phyloP scores from a whole-genome alignment of 139 green algal species.

The Tetratostichococcus sp. region DNA sequence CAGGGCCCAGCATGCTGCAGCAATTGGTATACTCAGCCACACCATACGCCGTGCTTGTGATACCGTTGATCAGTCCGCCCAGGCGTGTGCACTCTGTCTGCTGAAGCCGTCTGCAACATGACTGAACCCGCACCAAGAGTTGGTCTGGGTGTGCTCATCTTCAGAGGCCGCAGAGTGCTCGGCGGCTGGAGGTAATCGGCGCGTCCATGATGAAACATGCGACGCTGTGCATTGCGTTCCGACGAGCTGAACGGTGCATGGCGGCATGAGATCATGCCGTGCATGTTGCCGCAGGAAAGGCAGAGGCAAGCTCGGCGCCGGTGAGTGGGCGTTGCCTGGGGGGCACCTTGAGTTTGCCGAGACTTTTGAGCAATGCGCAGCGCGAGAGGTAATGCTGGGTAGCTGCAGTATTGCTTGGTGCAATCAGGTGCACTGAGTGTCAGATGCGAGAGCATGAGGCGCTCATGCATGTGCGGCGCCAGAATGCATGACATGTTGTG shows the following conservation, averaged over 20 bases:
- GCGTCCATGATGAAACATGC: neutral
- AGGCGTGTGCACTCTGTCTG: no score
- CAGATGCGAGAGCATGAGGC: no score
- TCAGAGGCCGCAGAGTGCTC: conserved; percentile 4
- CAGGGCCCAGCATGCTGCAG: no score
- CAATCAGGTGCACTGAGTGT: no score
- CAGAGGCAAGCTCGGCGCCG: conserved; percentile 34
- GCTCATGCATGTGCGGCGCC: no score
- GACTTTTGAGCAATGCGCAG: conserved; percentile 42
- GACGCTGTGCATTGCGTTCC: no score
- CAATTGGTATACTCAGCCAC: no score
- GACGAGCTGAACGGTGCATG: no score
- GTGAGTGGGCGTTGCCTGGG: conserved; percentile 51
- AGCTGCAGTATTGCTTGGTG: no score
- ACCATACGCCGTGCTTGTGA: no score
- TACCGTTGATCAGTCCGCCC: no score
- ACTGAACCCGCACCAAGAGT: conserved; percentile 5
- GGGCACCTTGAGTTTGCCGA: conserved; percentile 56
- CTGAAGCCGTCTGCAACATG: neutral
- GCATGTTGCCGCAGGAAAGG: conserved; percentile 31
- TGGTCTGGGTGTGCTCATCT: conserved; percentile 23
- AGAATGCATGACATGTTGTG: no score
- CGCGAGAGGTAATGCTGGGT: conserved; percentile 35
- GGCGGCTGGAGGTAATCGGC: conserved; percentile 14
- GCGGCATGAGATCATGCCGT: neutral